A percentile compares a stretch with the other conserved stretches of the same genome.
These are phyloP conservation scores for Hyparrhenia diplandra DNA, from an alignment of 176 grass and related monocot species.

Conservation along the genomic window DNA sequence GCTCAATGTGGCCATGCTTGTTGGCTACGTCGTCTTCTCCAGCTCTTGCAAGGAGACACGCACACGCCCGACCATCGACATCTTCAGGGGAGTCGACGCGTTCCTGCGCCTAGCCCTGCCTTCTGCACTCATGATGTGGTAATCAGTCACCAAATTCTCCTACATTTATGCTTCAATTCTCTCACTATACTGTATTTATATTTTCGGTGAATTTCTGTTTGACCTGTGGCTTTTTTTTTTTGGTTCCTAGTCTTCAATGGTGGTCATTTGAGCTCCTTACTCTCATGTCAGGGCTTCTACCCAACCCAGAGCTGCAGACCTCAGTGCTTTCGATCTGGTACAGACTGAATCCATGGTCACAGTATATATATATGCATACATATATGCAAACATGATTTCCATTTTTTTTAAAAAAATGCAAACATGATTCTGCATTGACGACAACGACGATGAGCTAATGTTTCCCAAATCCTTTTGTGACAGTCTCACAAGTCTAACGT, in stretches of 20 bases:
- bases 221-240: background rate
- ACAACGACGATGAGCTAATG: background rate
- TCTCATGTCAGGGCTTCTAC: too few species aligned
- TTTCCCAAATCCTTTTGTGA: background rate
- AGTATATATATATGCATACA: constrained; percentile 11
- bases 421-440: background rate
- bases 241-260: constrained; percentile 60
- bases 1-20: constrained; percentile 56
- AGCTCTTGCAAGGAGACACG: constrained; percentile 53
- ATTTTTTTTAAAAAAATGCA: too few species aligned
- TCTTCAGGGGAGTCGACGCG: constrained; percentile 43
- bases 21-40: constrained; percentile 46
- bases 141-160: background rate
- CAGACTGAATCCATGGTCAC: too few species aligned
- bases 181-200: background rate
- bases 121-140: constrained; percentile 82
- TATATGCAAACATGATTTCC: background rate
- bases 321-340: too few species aligned
- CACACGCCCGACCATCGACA: constrained; percentile 35
- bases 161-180: background rate
- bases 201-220: background rate
- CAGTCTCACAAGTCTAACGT: constrained; percentile 67
- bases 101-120: constrained; percentile 78
- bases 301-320: too few species aligned
- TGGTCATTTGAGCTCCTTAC: too few species aligned